A percentile compares a stretch with the other conserved stretches of the same genome.
Conservation (phyloP, 2,329 filamentous ascomycete species). For the Lachnellula cervina region DNA sequence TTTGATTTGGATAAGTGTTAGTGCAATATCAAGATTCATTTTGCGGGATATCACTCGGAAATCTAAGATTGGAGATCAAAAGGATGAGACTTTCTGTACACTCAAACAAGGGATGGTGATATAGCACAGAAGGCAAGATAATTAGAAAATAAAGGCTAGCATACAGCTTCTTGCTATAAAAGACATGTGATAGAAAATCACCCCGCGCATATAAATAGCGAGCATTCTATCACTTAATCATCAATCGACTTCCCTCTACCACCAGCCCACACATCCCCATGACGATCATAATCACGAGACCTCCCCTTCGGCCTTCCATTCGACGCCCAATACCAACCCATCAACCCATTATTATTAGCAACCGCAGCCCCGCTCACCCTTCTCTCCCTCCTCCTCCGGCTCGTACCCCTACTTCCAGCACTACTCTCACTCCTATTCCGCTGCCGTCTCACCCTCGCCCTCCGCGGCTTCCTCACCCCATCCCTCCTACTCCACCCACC, state of each 20-base stretch:
- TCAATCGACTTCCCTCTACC: neutral
- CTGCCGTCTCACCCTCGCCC: neutral
- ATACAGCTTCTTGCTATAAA: too few relatives aligned
- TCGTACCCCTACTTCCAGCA: neutral
- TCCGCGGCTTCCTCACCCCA: slow-evolving; percentile 5
- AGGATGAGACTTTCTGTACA: too few relatives aligned
- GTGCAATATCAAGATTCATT: too few relatives aligned
- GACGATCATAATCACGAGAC: neutral
- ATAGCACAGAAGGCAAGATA: too few relatives aligned
- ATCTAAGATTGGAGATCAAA: too few relatives aligned
- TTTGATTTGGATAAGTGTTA: too few relatives aligned
- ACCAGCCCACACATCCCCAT: neutral
- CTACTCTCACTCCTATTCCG: neutral
- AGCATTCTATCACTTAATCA: neutral
- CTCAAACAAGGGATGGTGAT: too few relatives aligned
- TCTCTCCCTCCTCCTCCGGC: neutral
- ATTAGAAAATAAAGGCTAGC: too few relatives aligned
- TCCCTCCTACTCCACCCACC: neutral
- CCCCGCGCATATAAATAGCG: neutral
- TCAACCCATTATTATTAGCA: neutral
- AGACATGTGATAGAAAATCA: too few relatives aligned
- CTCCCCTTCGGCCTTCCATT: neutral
- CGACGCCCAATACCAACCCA: neutral
- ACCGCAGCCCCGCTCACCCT: neutral
- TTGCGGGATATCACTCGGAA: too few relatives aligned